phyloP scores from a whole-genome alignment of 176 grass and related monocot species.

The Musa acuminata region DNA sequence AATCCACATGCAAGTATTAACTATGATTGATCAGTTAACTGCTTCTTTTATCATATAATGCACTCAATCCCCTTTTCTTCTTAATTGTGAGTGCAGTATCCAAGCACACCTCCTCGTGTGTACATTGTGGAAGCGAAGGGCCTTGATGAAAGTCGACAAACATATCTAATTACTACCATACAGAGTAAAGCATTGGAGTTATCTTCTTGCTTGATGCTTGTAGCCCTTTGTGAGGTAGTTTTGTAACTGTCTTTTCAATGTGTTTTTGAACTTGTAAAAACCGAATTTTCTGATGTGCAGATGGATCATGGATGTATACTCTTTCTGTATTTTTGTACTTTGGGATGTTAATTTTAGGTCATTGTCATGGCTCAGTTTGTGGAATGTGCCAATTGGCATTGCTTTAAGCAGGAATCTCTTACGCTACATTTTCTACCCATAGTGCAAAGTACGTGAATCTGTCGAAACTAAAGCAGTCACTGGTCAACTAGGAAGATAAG shows the following conservation, averaged over 20 bases:
- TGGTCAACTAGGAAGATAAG: no score
- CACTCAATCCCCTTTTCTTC: neutral
- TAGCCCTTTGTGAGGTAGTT: slow-evolving; percentile 70
- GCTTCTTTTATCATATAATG: neutral
- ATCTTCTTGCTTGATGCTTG: slow-evolving; percentile 61
- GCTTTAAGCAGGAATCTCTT: no score
- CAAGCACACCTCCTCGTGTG: slow-evolving; percentile 53
- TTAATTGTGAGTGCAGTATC: slow-evolving; percentile 51
- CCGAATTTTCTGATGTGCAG: neutral
- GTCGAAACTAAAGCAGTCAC: no score
- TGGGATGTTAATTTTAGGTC: neutral
- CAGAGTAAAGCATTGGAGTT: slow-evolving; percentile 68
- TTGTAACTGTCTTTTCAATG: neutral
- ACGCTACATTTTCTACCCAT: no score
- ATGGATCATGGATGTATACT: neutral
- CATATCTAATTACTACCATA: slow-evolving; percentile 46
- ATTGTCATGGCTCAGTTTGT: neutral
- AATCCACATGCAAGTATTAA: no score
- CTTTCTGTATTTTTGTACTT: neutral
- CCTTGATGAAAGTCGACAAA: slow-evolving; percentile 65
- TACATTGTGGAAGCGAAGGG: slow-evolving; percentile 75
- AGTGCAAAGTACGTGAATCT: no score
- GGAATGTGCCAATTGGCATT: neutral
- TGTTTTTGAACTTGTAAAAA: neutral
- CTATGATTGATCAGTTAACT: no score